Evolutionary conservation across 306 rosid genomes (phyloP), one percentile per base, ranked within the genome.

Genomic region (Gynostemma pentaphyllum): DNA sequence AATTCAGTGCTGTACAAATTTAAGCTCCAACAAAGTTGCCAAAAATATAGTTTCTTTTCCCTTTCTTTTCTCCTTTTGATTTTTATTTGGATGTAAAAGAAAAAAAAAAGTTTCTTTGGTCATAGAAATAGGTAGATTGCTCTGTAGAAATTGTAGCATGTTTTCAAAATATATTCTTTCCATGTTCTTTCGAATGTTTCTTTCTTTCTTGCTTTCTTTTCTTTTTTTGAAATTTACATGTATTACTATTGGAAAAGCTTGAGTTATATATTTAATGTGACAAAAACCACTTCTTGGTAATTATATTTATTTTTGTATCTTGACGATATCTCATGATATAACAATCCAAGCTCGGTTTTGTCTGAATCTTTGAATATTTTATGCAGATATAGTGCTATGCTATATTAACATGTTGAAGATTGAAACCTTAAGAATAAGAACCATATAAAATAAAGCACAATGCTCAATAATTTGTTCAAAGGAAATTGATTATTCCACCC

Each of bases 71-170:
- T n/a, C n/a, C n/a, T n/a, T n/a, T n/a, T n/a, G n/a, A n/a, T n/a
- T n/a, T 47, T 45, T 45, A 45, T 46, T 64, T 45, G 28, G 45
- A 45, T 29, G 69, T 64, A 44, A 64, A 29, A 60, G 21, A 64
- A 45, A 59, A n/a, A 19, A 59, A 57, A 37, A 60, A 22, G 65
- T 39, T 61, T 61, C 50, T 61, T 23, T 23, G 39, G 66, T 40
- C 66, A 60, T 22, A 60, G 32, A 60, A 34, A 39, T 60, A 60
- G 65, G 12, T 21, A 39, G 62, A 39, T n/a, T 57, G 45, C 29
- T 57, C 46, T 57, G 45, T 57, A 36, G 64, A 56, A 56, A 56
- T 30, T 18, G 27, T 34, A 34, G 1, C 64, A 36, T 57, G 64
- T 57, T 36, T 21, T 18, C 45, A 18, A 34, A 5, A 36, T 56